Base-by-base conservation (phyloP, 2,329 filamentous ascomycete genomes). In the Escovopsis sp. region DNA sequence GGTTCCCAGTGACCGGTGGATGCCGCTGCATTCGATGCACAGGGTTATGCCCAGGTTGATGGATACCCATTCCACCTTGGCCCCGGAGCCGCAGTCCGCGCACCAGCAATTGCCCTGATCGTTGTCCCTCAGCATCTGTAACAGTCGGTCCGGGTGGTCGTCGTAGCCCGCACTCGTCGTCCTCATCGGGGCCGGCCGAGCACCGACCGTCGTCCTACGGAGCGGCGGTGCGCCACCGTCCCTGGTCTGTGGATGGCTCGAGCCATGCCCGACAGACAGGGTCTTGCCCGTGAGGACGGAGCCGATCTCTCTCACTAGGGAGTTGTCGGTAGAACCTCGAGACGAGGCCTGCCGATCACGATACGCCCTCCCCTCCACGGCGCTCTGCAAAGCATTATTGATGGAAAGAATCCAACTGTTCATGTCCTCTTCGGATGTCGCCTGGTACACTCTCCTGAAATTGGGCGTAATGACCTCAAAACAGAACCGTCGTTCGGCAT, bases 391-490 rank as follows among this genome's bases (percentile, higher is more conserved):
- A 9, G 91, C 93, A 55, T 96, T 98, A 61, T 98, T 98, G 65
- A 98, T 93, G 15, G 91, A 82, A 16, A 76, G 72, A 51, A 98
- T 98, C 91, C 91, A 98, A 51, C 79, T 89, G 56, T 81, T 87
- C 85, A 98, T 94, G 53, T 98, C 91, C 33, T 98, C 91, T 61
- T 96, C 91, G 0, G 89, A 94, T 2, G 89, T 95, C 34, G 89
- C 91, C 64, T 98, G 91, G 60, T 96, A 98, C 13, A 96, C 88
- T 42, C 91, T 79, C 53, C 93, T 96, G 60, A 81, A 96, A 39
- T 91, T 84, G 8, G 93, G 93, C 1, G 91, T 98, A 45, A 98
- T 96, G 40, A 98, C 85, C 62, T 98, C 91, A 52, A 98, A 98
- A 62, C 89, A 96, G 61, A 98, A 98, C 5, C 91, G 78, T 24